These are phyloP conservation scores for Aegilops sharonensis DNA, from an alignment of 176 grass and related monocot genomes.

Conservation along the genomic window DNA sequence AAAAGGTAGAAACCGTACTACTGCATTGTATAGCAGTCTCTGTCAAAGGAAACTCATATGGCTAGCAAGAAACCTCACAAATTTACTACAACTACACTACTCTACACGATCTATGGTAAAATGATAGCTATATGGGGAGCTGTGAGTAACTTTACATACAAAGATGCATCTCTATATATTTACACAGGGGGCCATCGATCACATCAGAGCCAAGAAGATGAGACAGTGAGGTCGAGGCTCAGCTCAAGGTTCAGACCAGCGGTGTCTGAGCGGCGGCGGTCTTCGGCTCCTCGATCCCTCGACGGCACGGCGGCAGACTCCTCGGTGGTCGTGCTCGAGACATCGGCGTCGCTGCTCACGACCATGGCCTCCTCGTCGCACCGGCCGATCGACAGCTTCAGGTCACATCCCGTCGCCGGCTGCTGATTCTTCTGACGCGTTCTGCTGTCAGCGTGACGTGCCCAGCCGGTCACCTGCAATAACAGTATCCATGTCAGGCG, in stretches of 20 bases:
- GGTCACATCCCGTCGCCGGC: slow-evolving; percentile 3
- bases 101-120: too few relatives aligned
- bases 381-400: slow-evolving; percentile 45
- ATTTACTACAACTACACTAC: too few relatives aligned
- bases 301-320: background rate
- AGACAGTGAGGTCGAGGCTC: slow-evolving; percentile 64
- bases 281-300: background rate
- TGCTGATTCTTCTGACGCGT: background rate
- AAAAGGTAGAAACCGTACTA: too few relatives aligned
- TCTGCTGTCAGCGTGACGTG: background rate
- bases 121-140: too few relatives aligned
- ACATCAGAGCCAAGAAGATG: slow-evolving; percentile 54
- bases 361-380: slow-evolving; percentile 23
- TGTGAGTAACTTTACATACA: background rate
- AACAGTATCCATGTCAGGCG: background rate
- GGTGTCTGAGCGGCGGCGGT: background rate
- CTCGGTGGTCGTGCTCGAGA: slow-evolving; percentile 47
- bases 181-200: background rate
- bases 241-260: slow-evolving; percentile 13
- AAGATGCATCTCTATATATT: background rate
- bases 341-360: slow-evolving; percentile 26
- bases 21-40: too few relatives aligned
- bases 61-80: too few relatives aligned
- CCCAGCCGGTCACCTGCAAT: slow-evolving; percentile 6
- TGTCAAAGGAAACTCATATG: too few relatives aligned